A percentile compares a stretch with the other conserved stretches of the same genome.
Conservation (phyloP, 306 rosid genomes). For the Quercus wislizeni region DNA sequence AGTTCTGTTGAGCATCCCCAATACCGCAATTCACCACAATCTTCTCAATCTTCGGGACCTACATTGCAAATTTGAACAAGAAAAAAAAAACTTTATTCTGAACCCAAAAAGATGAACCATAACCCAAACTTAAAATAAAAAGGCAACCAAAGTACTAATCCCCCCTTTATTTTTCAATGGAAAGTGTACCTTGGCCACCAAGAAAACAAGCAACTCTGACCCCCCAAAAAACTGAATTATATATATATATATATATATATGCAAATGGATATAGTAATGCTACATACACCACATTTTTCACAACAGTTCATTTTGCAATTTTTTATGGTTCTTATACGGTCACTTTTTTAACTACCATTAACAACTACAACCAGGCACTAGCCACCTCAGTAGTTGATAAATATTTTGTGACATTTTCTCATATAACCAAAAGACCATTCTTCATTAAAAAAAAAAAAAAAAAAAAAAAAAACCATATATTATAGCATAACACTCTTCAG, state of each 20-base stretch:
- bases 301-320: no score
- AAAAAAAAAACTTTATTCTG: background rate
- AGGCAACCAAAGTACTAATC: background rate
- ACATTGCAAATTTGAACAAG: slow-evolving; percentile 23
- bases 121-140: background rate
- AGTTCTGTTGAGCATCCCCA: slow-evolving; percentile 96
- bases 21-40: slow-evolving; percentile 93
- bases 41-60: slow-evolving; percentile 92
- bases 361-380: no score
- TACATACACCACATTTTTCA: no score
- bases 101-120: background rate
- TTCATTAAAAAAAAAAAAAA: background rate
- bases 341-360: no score
- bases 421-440: background rate
- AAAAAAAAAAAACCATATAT: no score
- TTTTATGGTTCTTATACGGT: no score
- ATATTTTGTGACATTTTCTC: slow-evolving; percentile 1
- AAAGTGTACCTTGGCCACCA: background rate
- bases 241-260: no score
- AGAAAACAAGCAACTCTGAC: background rate
- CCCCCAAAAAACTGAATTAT: no score
- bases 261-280: no score
- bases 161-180: background rate
- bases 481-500: background rate
- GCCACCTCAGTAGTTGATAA: no score